phyloP scores from a whole-genome alignment of 2,329 filamentous ascomycete species.

The Chrysoporthe cubensis region DNA sequence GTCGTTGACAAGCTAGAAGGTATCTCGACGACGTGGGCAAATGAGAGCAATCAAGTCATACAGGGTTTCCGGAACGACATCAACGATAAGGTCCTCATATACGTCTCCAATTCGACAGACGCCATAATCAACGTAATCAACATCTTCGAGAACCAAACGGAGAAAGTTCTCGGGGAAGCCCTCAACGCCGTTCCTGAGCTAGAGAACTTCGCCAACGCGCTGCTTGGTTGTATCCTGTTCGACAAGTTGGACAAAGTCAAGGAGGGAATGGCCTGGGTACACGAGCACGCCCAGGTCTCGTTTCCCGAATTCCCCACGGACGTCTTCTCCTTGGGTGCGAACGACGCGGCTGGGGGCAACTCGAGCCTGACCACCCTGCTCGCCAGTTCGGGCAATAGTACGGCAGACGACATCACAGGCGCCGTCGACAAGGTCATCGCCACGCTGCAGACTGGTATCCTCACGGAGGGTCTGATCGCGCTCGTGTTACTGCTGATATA shows the following conservation, averaged over 20 bases:
- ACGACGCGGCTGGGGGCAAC: slow-evolving; percentile 58
- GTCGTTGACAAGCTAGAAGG: slow-evolving; percentile 74
- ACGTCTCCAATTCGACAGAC: slow-evolving; percentile 81
- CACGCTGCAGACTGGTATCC: slow-evolving; percentile 69
- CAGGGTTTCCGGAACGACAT: slow-evolving; percentile 59
- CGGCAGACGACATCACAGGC: slow-evolving; percentile 76
- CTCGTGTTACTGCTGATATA: slow-evolving; percentile 75
- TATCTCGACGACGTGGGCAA: slow-evolving; percentile 76
- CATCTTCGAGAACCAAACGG: slow-evolving; percentile 77
- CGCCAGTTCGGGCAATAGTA: not conserved
- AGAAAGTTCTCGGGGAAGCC: slow-evolving; percentile 75
- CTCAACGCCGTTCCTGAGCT: slow-evolving; percentile 52
- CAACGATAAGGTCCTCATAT: slow-evolving; percentile 83
- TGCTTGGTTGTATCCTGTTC: slow-evolving; percentile 85
- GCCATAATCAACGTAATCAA: slow-evolving; percentile 88
- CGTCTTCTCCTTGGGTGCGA: slow-evolving; percentile 81
- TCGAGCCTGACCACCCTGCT: slow-evolving; percentile 52
- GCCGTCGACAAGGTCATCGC: slow-evolving; percentile 72
- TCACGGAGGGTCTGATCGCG: slow-evolving; percentile 80
- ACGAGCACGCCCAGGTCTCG: slow-evolving; percentile 80
- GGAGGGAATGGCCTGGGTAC: slow-evolving; percentile 90
- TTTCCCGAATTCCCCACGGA: slow-evolving; percentile 80
- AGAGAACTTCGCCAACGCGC: slow-evolving; percentile 74
- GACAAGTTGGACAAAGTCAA: slow-evolving; percentile 86
- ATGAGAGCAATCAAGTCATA: slow-evolving; percentile 75